Evolutionary conservation across 1,284 basidiomycete genomes (phyloP).

Genomic region (Erythrobasidium hasegawianum): DNA sequence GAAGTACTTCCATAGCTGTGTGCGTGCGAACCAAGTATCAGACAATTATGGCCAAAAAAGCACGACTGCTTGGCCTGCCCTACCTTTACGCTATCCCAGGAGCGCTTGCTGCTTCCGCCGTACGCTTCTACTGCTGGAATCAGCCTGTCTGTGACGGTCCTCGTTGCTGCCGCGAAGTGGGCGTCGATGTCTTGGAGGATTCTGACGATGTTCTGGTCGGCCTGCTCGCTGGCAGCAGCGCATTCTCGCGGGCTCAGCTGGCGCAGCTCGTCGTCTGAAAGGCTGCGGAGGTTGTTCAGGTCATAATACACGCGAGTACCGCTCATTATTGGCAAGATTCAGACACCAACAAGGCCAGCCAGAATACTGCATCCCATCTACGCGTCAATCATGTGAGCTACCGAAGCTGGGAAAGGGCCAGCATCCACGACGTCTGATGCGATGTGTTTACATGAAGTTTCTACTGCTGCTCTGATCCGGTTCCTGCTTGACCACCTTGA

Average conservation of each 20-base stretch:
- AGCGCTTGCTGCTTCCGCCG: slow-evolving; percentile 40
- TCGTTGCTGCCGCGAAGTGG: slow-evolving; percentile 39
- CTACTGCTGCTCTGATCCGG: no score
- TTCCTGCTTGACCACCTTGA: no score
- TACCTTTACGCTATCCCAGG: slow-evolving; percentile 44
- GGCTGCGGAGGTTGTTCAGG: slow-evolving; percentile 36
- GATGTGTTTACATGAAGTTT: no score
- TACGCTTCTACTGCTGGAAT: slow-evolving; percentile 41
- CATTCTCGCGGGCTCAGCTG: slow-evolving; percentile 38
- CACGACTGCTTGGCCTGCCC: slow-evolving; percentile 16
- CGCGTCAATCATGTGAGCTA: no score
- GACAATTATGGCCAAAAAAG: not conserved
- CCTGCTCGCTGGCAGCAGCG: slow-evolving; percentile 41
- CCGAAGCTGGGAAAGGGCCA: no score
- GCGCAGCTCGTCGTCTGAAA: slow-evolving; percentile 37
- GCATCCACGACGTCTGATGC: no score
- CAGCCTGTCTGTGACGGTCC: slow-evolving; percentile 40
- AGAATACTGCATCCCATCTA: no score
- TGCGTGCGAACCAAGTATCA: no score
- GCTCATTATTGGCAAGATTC: not conserved
- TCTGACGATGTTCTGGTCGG: slow-evolving; percentile 43
- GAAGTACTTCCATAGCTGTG: slow-evolving; percentile 43
- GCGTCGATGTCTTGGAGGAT: slow-evolving; percentile 42
- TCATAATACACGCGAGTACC: slow-evolving; percentile 23
- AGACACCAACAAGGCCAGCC: no score